Evolutionary conservation across 2,329 filamentous ascomycete genomes (phyloP).

Genomic region (Botrytis cinerea): DNA sequence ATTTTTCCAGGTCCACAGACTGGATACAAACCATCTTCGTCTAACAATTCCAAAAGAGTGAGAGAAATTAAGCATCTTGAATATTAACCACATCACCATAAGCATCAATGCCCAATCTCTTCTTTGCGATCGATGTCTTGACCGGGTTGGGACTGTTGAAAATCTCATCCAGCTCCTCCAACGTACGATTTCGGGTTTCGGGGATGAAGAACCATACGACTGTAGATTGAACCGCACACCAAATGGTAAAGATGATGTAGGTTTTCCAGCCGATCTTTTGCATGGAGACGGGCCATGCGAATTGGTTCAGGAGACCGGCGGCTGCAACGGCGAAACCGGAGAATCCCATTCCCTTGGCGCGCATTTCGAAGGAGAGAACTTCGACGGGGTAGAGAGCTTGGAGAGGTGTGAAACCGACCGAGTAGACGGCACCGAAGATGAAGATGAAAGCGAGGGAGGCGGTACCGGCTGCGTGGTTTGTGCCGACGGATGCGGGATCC

Average conservation of each 20-base stretch:
- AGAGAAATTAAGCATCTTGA: conserved; percentile 13
- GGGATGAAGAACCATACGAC: conserved; percentile 53
- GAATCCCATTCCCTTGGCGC: conserved; percentile 57
- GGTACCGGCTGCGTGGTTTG: conserved; percentile 40
- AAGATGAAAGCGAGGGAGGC: conserved; percentile 56
- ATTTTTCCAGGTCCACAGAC: not conserved
- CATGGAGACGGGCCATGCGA: conserved; percentile 50
- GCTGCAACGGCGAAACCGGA: conserved; percentile 47
- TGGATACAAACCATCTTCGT: not conserved
- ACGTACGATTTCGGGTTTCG: conserved; percentile 52
- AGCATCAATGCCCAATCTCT: conserved; percentile 43
- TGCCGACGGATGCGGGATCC: conserved; percentile 28
- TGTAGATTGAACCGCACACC: conserved; percentile 46
- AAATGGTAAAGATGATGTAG: conserved; percentile 54
- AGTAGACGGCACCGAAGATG: conserved; percentile 55
- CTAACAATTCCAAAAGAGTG: not conserved
- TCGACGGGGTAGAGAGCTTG: conserved; percentile 55
- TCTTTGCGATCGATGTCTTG: conserved; percentile 48
- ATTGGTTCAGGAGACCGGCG: conserved; percentile 49
- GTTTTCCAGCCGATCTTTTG: conserved; percentile 55
- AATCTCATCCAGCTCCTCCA: conserved; percentile 57
- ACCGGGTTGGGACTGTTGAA: conserved; percentile 49
- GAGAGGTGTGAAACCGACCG: conserved; percentile 49
- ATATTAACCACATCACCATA: conserved; percentile 30
- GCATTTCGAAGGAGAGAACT: conserved; percentile 54